Evolutionary conservation across 441 rosid genomes (phyloP).

Genomic region (Melastoma candidum): DNA sequence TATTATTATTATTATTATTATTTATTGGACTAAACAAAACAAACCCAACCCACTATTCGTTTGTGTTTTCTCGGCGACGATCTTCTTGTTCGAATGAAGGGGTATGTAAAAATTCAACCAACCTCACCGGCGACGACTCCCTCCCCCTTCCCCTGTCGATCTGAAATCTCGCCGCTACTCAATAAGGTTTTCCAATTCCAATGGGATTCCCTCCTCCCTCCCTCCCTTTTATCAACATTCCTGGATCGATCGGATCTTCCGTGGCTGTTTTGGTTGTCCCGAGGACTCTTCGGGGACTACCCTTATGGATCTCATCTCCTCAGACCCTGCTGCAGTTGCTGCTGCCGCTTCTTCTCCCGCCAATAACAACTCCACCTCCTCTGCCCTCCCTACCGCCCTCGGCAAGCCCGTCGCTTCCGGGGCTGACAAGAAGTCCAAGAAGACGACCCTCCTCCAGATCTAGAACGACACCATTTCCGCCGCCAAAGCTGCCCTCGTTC

Average conservation of each 20-base stretch:
- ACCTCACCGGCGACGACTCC: no score
- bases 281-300: slow-evolving; percentile 91
- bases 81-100: no score
- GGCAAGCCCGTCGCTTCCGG: slow-evolving; percentile 14
- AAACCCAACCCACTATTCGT: no score
- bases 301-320: slow-evolving; percentile 96
- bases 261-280: slow-evolving; percentile 11
- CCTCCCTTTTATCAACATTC: no score
- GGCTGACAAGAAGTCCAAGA: slow-evolving; percentile 74
- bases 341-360: slow-evolving; percentile 36
- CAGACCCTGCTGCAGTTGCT: slow-evolving; percentile 44
- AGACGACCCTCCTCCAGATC: slow-evolving; percentile 80
- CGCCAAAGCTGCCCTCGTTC: slow-evolving; percentile 83
- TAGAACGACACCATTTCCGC: slow-evolving; percentile 86
- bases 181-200: no score
- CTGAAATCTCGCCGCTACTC: no score
- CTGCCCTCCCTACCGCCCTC: slow-evolving; percentile 27
- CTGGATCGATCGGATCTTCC: not conserved
- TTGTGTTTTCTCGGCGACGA: no score
- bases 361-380: slow-evolving; percentile 17
- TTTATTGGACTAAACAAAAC: no score
- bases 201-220: no score
- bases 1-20: no score
- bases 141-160: no score
- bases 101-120: no score